A percentile compares a stretch with the other conserved stretches of the same genome.
Evolutionary conservation across 2,329 filamentous ascomycete genomes (phyloP).

Genomic region (Botryosphaeria agaves): DNA sequence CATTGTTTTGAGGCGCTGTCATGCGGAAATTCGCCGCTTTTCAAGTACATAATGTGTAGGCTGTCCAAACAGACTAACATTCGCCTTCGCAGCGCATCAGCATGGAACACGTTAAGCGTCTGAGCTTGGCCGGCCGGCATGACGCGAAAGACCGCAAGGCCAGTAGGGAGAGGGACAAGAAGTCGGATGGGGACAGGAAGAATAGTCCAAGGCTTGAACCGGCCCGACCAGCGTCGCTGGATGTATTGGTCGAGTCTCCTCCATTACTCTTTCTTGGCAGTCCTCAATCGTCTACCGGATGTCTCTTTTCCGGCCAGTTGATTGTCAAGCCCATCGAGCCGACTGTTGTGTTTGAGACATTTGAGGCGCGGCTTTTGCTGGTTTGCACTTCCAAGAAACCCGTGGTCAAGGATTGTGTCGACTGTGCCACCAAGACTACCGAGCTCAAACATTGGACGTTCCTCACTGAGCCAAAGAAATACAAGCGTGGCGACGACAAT

Average conservation of each 20-base stretch:
- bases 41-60: no score
- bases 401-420: conserved; percentile 58
- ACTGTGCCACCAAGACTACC: conserved; percentile 55
- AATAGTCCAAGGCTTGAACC: conserved; percentile 13
- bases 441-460: conserved; percentile 70
- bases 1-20: no score
- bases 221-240: conserved; percentile 31
- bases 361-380: conserved; percentile 55
- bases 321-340: conserved; percentile 52
- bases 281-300: conserved; percentile 59
- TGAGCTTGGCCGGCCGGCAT: conserved; percentile 7
- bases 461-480: conserved; percentile 32
- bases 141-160: conserved; percentile 5
- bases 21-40: no score
- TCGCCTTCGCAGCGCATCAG: conserved; percentile 7
- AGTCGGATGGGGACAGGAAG: conserved; percentile 3
- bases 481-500: conserved; percentile 42
- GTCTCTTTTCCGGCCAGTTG: conserved; percentile 70
- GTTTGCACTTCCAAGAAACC: conserved; percentile 66
- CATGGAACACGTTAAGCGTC: conserved; percentile 19
- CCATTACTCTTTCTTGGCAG: conserved; percentile 71
- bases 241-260: conserved; percentile 63
- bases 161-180: conserved; percentile 10
- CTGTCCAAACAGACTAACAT: conserved; percentile 1
- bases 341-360: conserved; percentile 48